Evolutionary conservation across 441 rosid genomes (phyloP), one percentile per base, ranked within the genome.

Genomic region (Viola pubescens): DNA sequence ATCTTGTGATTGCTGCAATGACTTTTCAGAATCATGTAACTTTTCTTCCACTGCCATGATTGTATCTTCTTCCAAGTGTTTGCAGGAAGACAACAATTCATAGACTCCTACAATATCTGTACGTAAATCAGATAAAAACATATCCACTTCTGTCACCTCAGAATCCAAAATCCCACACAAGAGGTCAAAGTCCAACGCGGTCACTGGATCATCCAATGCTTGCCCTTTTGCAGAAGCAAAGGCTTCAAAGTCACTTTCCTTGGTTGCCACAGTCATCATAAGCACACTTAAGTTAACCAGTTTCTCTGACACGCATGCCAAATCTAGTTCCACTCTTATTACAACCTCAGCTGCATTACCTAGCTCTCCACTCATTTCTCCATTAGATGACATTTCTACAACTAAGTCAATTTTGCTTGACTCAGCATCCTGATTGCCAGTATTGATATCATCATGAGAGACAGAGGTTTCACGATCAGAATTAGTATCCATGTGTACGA

Each of bases 241-340:
- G 11, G 79, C 72, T 62, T 90, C 97, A 44, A 94, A 75, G 49
- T 85, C 94, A 61, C 65, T 64, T 75, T 90, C 99, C 77, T 79
- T 84, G 9, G 79, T 72, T 4, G 80, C 91, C 51, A 85, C 79
- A 61, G 73, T 81, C 99, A 90, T 85, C 76, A 78, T 80, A 58
- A 94, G 88, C 66, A 87, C 67, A 60, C 67, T 79, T 11, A 94
- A 68, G 75, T 88, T 90, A 58, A 80, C 79, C 58, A 86, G 68
- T 73, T 87, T 94, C 87, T 94, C 95, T 0, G 91, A 79, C 74
- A 80, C 60, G 64, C 85, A 78, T 9, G 94, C 89, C 70, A 87
- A 69, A 78, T 83, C 88, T 65, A 86, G 77, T 72, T 94, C 89
- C 62, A 82, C 62, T 73, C 79, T 78, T 0, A 77, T 83, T 57